These are phyloP conservation scores for Amborella trichopoda DNA, from an alignment of 164 flowering plant genomes.

Conservation along the genomic window DNA sequence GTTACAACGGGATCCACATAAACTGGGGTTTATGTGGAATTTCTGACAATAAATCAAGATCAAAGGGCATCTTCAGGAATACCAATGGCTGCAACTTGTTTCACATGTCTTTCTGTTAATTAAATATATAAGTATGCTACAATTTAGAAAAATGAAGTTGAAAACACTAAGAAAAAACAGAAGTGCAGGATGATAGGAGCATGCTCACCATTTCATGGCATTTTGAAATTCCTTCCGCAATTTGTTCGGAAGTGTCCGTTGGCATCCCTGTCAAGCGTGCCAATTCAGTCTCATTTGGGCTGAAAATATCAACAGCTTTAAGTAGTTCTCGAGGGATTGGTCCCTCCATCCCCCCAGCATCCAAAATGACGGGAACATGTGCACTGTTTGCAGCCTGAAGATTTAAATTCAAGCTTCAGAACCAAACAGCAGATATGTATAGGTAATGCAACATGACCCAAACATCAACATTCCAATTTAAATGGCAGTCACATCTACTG, in stretches of 20 bases:
- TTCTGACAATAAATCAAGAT: too few relatives aligned
- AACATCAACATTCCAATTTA: too few relatives aligned
- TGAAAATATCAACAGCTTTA: constrained; percentile 52
- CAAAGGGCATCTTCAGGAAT: too few relatives aligned
- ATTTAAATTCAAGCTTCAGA: neutral
- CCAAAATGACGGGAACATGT: constrained; percentile 76
- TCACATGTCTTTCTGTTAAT: too few relatives aligned
- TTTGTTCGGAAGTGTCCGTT: constrained; percentile 70
- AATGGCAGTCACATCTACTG: too few relatives aligned
- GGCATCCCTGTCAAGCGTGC: constrained; percentile 73
- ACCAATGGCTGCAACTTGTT: too few relatives aligned
- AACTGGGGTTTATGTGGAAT: too few relatives aligned
- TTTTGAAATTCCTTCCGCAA: constrained; percentile 49
- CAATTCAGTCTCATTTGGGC: constrained; percentile 93
- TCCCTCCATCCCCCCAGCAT: constrained; percentile 92
- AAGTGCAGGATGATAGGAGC: neutral
- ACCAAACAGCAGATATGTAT: neutral
- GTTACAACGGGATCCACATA: too few relatives aligned
- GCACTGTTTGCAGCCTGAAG: constrained; percentile 69
- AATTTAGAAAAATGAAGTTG: too few relatives aligned
- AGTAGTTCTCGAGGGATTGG: constrained; percentile 62
- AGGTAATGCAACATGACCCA: too few relatives aligned
- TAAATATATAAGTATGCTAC: too few relatives aligned
- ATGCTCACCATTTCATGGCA: constrained; percentile 71
- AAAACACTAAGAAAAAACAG: too few relatives aligned